These are phyloP conservation scores for Avena atlantica DNA, from an alignment of 176 grass and related monocot species.

Conservation along the genomic window DNA sequence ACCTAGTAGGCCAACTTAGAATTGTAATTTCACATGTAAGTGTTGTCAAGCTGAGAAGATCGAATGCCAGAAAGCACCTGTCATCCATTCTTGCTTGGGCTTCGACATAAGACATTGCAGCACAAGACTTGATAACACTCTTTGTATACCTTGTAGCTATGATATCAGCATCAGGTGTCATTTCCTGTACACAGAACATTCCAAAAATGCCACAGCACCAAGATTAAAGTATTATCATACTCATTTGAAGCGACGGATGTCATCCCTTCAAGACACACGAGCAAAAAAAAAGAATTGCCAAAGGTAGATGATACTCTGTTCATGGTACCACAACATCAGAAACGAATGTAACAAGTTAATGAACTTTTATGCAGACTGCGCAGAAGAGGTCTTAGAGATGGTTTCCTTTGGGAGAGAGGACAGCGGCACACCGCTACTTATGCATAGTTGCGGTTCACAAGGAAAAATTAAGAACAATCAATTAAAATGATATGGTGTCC, in stretches of 20 bases:
- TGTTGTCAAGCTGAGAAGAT: slow-evolving; percentile 34
- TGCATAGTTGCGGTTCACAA: background rate
- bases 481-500: slow-evolving; percentile 7
- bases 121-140: slow-evolving; percentile 95
- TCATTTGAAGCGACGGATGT: slow-evolving; percentile 14
- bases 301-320: slow-evolving; percentile 17
- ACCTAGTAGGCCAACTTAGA: slow-evolving; percentile 11
- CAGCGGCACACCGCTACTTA: background rate
- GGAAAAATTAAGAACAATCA: background rate
- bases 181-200: slow-evolving; percentile 65
- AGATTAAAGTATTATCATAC: slow-evolving; percentile 8
- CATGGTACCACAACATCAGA: slow-evolving; percentile 13
- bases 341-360: slow-evolving; percentile 1
- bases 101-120: slow-evolving; percentile 98
- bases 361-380: background rate
- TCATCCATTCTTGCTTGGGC: slow-evolving; percentile 99
- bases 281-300: background rate
- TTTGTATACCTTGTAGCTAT: slow-evolving; percentile 87
- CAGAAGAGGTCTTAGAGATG: background rate
- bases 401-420: background rate
- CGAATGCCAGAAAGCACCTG: slow-evolving; percentile 54
- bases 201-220: slow-evolving; percentile 34
- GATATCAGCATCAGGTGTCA: slow-evolving; percentile 90
- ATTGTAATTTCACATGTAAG: slow-evolving; percentile 37
- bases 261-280: slow-evolving; percentile 7